phyloP scores from a whole-genome alignment of 768 basidiomycete genomes.

The Xerocomellus dryophilus region DNA sequence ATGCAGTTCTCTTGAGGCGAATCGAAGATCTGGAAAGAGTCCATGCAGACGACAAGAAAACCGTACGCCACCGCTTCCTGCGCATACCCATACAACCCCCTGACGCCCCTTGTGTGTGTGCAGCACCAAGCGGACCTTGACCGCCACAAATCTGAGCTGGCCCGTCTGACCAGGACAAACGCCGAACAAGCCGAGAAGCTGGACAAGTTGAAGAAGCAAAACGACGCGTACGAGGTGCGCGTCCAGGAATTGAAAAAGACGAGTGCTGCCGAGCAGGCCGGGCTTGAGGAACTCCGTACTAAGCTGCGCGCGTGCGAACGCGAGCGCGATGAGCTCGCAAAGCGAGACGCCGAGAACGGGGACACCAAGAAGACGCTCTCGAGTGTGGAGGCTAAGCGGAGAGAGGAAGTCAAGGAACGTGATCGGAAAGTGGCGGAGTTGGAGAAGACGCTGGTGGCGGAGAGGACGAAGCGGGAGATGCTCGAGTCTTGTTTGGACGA shows the following conservation, averaged over 20 bases:
- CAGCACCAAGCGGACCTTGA: conserved; percentile 67
- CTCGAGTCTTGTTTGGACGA: conserved; percentile 46
- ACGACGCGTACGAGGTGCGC: conserved; percentile 52
- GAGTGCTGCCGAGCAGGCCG: conserved; percentile 48
- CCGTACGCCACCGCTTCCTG: conserved; percentile 37
- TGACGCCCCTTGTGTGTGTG: neutral
- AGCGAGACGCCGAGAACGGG: conserved; percentile 49
- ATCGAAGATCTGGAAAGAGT: conserved; percentile 61
- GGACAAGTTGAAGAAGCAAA: conserved; percentile 65
- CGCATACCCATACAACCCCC: neutral
- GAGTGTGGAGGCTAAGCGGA: conserved; percentile 46
- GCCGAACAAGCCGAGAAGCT: conserved; percentile 50
- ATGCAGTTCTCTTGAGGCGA: conserved; percentile 55
- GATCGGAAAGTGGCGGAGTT: conserved; percentile 56
- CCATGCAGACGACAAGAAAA: conserved; percentile 65
- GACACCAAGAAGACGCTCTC: conserved; percentile 53
- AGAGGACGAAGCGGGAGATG: conserved; percentile 50
- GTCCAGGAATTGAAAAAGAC: conserved; percentile 59
- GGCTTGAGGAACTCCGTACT: conserved; percentile 58
- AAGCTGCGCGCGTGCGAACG: conserved; percentile 60
- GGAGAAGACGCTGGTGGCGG: conserved; percentile 47
- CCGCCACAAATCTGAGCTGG: conserved; percentile 54
- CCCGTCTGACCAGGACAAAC: conserved; percentile 43
- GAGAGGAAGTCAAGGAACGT: conserved; percentile 52
- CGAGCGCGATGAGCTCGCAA: conserved; percentile 48